phyloP scores from a whole-genome alignment of 2,329 filamentous ascomycete genomes.

The Sporothrix dimorphospora region DNA sequence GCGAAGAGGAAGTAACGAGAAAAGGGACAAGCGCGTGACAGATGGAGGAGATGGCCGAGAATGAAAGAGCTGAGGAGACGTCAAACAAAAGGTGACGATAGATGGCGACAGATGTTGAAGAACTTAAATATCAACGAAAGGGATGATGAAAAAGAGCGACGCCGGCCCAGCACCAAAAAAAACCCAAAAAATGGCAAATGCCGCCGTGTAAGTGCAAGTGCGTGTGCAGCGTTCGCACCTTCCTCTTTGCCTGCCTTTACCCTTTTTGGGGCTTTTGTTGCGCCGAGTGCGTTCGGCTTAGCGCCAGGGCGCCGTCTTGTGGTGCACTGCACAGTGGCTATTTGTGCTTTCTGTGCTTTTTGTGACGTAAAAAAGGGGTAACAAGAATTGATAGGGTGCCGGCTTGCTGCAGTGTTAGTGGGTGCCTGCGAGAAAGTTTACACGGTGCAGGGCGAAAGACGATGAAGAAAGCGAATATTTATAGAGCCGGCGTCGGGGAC shows the following conservation, averaged over 20 bases:
- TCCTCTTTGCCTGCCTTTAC: constrained; percentile 9
- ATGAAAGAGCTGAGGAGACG: neutral
- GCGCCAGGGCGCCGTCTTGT: neutral
- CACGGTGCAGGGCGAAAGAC: neutral
- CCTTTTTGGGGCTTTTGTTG: neutral
- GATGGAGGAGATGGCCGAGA: neutral
- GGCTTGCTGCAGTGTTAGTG: constrained; percentile 11
- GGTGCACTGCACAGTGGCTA: neutral
- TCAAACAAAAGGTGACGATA: neutral
- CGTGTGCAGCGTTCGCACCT: neutral
- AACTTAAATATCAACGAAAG: neutral
- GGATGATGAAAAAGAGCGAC: neutral
- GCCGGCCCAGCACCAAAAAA: neutral
- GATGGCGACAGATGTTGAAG: constrained; percentile 1
- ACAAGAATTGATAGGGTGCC: constrained; percentile 22
- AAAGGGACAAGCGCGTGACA: neutral
- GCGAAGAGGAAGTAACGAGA: neutral
- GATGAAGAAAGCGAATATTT: neutral
- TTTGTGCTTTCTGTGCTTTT: constrained; percentile 9
- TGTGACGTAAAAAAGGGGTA: constrained; percentile 29
- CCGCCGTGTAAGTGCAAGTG: constrained; percentile 26
- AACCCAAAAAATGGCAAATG: neutral
- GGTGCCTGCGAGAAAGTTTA: neutral
- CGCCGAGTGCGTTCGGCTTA: neutral
- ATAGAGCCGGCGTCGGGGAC: neutral